Conservation (phyloP, 2,329 filamentous ascomycete species). For the Venturiaceae sp. region DNA sequence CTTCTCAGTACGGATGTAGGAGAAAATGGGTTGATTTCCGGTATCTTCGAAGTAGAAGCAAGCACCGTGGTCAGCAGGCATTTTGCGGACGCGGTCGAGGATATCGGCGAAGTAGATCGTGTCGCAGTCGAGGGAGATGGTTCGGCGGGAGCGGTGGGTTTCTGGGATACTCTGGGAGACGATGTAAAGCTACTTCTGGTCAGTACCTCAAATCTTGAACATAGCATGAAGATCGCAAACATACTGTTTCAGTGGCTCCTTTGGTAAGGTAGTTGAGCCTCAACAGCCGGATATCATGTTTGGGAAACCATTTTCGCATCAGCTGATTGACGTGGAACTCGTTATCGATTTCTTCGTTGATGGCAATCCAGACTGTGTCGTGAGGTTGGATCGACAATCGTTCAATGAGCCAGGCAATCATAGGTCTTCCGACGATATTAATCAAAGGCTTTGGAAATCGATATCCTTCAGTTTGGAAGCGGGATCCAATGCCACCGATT, state of each 20-base stretch:
- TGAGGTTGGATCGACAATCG: slow-evolving; percentile 15
- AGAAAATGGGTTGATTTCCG: not conserved
- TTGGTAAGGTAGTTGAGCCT: not conserved
- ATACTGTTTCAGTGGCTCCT: not conserved
- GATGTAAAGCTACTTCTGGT: not conserved
- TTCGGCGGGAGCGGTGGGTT: not conserved
- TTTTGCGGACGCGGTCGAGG: not conserved
- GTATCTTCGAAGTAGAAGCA: not conserved
- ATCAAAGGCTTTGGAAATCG: slow-evolving; percentile 22
- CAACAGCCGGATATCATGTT: not conserved
- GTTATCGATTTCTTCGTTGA: slow-evolving; percentile 14
- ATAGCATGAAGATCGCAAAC: not conserved
- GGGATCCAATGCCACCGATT: slow-evolving; percentile 21
- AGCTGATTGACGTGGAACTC: not conserved
- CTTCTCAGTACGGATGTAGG: not conserved
- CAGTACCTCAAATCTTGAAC: not conserved
- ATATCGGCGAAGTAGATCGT: not conserved
- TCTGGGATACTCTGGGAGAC: not conserved
- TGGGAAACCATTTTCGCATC: not conserved
- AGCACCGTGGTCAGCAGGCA: not conserved
- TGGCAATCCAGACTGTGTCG: slow-evolving; percentile 21
- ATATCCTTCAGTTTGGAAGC: slow-evolving; percentile 21
- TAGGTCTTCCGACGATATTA: slow-evolving; percentile 22
- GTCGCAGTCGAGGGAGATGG: not conserved
- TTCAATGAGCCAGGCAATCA: slow-evolving; percentile 22